phyloP scores from a whole-genome alignment of 2,329 filamentous ascomycete genomes.

The Epichloe scottii region DNA sequence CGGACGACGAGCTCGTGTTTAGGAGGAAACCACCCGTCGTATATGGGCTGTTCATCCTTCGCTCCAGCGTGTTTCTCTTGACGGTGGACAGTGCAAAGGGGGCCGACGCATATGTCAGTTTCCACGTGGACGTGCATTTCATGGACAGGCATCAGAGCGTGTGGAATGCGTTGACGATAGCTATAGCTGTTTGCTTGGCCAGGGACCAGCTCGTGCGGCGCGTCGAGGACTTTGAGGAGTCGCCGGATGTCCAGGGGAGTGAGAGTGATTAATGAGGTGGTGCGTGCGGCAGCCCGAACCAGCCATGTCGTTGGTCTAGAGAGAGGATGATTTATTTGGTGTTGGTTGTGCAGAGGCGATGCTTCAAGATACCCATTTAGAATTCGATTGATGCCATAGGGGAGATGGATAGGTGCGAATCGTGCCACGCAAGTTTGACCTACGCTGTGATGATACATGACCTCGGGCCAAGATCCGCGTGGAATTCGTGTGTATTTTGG shows the following conservation, averaged over 20 bases:
- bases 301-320: background rate
- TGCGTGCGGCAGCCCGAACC: background rate
- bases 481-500: background rate
- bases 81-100: constrained; percentile 27
- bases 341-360: no score
- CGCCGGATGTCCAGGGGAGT: constrained; percentile 18
- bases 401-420: no score
- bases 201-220: constrained; percentile 26
- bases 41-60: constrained; percentile 31
- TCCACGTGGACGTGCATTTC: constrained; percentile 29
- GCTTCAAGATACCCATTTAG: no score
- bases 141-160: constrained; percentile 26
- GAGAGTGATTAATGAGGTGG: constrained; percentile 24
- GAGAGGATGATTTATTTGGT: background rate
- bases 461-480: no score
- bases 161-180: constrained; percentile 32
- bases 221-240: constrained; percentile 22
- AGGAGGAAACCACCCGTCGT: constrained; percentile 26
- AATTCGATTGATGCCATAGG: no score
- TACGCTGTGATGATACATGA: no score
- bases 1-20: constrained; percentile 9
- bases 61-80: constrained; percentile 25
- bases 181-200: constrained; percentile 26
- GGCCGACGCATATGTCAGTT: constrained; percentile 25
- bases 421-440: no score